Evolutionary conservation across 768 basidiomycete species (phyloP), one percentile per base, ranked within the genome.

Genomic region (Lactarius psammicola): DNA sequence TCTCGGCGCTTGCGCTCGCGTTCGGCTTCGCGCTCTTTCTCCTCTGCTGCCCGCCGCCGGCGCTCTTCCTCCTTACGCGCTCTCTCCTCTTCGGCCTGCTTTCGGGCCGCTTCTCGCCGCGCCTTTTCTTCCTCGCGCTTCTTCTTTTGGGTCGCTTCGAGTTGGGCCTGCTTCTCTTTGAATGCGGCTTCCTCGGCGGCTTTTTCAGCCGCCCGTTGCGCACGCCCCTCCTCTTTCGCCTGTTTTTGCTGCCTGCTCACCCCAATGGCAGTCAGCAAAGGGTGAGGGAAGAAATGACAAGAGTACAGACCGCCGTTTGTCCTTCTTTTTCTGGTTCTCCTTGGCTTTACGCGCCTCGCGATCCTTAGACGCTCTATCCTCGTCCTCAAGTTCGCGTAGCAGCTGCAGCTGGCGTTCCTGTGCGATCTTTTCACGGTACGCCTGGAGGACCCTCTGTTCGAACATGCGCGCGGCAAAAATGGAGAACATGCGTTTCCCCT

Each of bases 401-500:
- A 99, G 83, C 71, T 98, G 95, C 67, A 90, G 79, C 76, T 98
- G 95, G 70, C 94, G 87, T 77, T 96, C 95, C 74, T 96, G 94
- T 15, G 97, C 96, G 20, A 98, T 93, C 76, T 92, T 89, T 79
- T 98, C 96, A 42, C 96, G 90, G 74, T 96, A 98, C 17, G 96
- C 94, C 72, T 94, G 90, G 62, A 97, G 85, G 44, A 98, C 97
- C 28, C 97, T 88, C 77, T 98, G 96, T 79, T 99, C 97, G 76
- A 99, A 98, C 95, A 98, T 97, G 61, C 97, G 87, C 51, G 97
- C 97, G 18, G 97, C 97, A 72, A 99, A 99, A 77, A 99, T 97
- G 69, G 94, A 95, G 81, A 99, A 99, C 97, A 99, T 99, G 59
- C 93, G 86, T 76, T 95, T 94, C 70, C 97, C 97, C 78, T 98